Percentiles rank a stretch among this genome's conserved stretches.
Conservation (phyloP, 331 rosid genomes). For the Quercus phellos region DNA sequence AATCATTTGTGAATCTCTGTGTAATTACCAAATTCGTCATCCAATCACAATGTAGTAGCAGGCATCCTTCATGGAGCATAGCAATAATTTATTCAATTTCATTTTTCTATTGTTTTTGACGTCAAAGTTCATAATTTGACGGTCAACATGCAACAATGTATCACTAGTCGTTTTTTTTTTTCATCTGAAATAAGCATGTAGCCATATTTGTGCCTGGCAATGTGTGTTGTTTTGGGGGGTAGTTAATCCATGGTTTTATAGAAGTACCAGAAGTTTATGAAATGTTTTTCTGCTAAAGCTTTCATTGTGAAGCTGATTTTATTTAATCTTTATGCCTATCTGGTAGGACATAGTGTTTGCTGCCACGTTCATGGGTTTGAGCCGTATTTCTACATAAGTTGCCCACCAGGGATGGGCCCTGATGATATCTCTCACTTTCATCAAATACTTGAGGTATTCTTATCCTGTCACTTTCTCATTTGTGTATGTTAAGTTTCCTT, state of each 20-base stretch:
- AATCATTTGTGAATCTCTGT: no score
- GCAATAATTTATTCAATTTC: not conserved
- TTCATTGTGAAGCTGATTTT: not conserved
- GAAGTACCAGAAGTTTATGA: not conserved
- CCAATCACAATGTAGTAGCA: not conserved
- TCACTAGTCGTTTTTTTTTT: not conserved
- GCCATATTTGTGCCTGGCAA: not conserved
- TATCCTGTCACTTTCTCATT: conserved; percentile 3
- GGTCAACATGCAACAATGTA: not conserved
- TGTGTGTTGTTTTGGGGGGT: no score
- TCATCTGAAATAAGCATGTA: not conserved
- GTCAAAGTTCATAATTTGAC: not conserved
- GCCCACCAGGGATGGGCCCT: conserved; percentile 88
- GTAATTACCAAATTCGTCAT: no score
- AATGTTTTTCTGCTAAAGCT: not conserved
- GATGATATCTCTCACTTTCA: conserved; percentile 78
- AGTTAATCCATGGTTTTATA: not conserved
- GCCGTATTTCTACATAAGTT: conserved; percentile 84
- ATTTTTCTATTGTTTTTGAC: not conserved
- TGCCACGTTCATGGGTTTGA: conserved; percentile 95
- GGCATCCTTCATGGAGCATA: not conserved
- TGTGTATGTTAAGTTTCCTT: not conserved
- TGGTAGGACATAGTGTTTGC: conserved; percentile 85
- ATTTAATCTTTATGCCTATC: conserved; percentile 13
- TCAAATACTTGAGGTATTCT: conserved; percentile 72